Percentiles rank a stretch among this genome's conserved stretches.
Conservation (phyloP, 139 green algal species). For the Astrephomene gubernaculifera region DNA sequence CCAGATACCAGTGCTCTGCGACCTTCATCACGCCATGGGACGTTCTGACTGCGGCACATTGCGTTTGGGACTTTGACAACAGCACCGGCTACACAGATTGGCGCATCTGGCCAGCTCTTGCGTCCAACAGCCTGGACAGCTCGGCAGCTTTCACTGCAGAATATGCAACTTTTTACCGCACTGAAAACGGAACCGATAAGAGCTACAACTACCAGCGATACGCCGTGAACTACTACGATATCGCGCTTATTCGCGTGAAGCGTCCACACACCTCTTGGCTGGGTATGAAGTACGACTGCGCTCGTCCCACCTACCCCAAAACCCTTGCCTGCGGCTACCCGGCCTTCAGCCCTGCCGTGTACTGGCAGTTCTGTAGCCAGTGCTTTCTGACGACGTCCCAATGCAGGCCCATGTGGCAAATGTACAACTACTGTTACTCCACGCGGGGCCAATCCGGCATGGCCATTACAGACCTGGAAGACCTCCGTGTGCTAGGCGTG, state of each 20-base stretch:
- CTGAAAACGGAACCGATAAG: not conserved
- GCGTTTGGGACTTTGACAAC: conserved; percentile 55
- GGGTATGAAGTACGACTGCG: conserved; percentile 48
- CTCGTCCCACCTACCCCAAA: conserved; percentile 28
- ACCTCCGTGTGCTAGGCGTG: conserved; percentile 54
- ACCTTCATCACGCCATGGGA: conserved; percentile 44
- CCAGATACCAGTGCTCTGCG: conserved; percentile 35
- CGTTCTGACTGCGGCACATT: conserved; percentile 58
- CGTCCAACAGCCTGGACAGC: not conserved
- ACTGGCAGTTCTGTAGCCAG: conserved; percentile 33
- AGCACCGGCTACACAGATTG: conserved; percentile 22
- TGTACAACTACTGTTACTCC: conserved; percentile 58
- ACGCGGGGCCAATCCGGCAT: conserved; percentile 49
- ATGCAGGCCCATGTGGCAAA: conserved; percentile 41
- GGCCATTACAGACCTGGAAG: conserved; percentile 42
- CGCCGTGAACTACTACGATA: conserved; percentile 49
- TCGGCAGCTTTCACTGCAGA: not conserved
- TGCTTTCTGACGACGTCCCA: conserved; percentile 28
- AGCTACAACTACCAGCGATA: conserved; percentile 42
- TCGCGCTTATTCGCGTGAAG: conserved; percentile 49
- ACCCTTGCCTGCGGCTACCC: conserved; percentile 28
- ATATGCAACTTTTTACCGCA: conserved; percentile 24
- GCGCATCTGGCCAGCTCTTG: not conserved
- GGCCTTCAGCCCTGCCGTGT: not conserved
- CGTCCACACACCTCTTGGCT: conserved; percentile 26